Conservation (phyloP, 208 protist species). For the Herpetomonas samuelpessoai region DNA sequence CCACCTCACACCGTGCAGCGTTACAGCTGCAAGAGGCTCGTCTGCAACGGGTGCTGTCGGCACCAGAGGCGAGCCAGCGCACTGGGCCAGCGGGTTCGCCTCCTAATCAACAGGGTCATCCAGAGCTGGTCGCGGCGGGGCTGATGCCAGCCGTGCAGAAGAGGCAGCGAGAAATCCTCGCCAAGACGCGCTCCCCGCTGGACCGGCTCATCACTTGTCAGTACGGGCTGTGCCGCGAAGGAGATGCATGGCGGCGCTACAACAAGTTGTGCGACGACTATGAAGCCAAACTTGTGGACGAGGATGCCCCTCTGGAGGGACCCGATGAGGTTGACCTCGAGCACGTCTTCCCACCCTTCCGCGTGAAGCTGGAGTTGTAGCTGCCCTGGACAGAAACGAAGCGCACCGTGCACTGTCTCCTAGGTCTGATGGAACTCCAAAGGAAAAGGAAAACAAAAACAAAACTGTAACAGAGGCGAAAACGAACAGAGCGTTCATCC, state of each 20-base stretch:
- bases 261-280: conserved; percentile 47
- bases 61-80: conserved; percentile 3
- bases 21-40: too few relatives aligned
- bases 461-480: too few relatives aligned
- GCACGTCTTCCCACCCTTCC: conserved; percentile 26
- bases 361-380: conserved; percentile 15
- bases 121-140: conserved; percentile 8
- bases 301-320: neutral
- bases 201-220: conserved; percentile 51
- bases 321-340: neutral
- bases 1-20: too few relatives aligned
- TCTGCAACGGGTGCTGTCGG: too few relatives aligned
- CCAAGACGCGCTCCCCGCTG: conserved; percentile 36
- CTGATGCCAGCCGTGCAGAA: conserved; percentile 30
- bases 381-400: too few relatives aligned
- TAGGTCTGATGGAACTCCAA: neutral
- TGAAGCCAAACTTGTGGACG: conserved; percentile 20
- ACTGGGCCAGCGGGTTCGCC: neutral
- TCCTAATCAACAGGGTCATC: neutral
- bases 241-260: conserved; percentile 49
- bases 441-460: neutral
- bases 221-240: conserved; percentile 50
- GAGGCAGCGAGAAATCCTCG: conserved; percentile 44
- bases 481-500: too few relatives aligned
- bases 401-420: too few relatives aligned